A percentile compares a stretch with the other conserved stretches of the same genome.
Conservation (phyloP, 805 yeast species). For the Saccharomycopsis sp. region DNA sequence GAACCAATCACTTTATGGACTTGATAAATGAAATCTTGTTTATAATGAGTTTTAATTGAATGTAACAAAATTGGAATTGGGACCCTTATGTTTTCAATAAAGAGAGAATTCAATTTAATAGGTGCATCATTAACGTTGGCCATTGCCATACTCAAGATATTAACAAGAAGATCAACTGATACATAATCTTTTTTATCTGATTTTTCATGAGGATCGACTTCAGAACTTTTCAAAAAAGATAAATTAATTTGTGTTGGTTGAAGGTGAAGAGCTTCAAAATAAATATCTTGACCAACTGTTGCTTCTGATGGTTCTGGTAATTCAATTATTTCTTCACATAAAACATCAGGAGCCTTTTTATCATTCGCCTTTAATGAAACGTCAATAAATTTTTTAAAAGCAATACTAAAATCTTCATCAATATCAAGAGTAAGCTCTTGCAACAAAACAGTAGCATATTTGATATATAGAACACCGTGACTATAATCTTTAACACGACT, state of each 20-base stretch:
- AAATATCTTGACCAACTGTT: slow-evolving; percentile 58
- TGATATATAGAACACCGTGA: slow-evolving; percentile 83
- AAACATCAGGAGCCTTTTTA: slow-evolving; percentile 33
- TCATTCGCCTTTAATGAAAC: slow-evolving; percentile 70
- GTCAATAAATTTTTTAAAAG: slow-evolving; percentile 69
- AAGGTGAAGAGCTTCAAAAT: slow-evolving; percentile 84
- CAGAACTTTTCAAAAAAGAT: slow-evolving; percentile 85
- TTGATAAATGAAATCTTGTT: slow-evolving; percentile 87
- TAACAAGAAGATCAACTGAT: slow-evolving; percentile 64
- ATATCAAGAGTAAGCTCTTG: slow-evolving; percentile 90
- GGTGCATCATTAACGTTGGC: slow-evolving; percentile 98
- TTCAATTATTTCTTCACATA: slow-evolving; percentile 53
- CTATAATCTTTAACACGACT: slow-evolving; percentile 79
- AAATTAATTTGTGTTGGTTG: slow-evolving; percentile 86
- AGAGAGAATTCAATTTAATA: slow-evolving; percentile 73
- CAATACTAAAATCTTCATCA: slow-evolving; percentile 86
- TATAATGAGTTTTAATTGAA: slow-evolving; percentile 73
- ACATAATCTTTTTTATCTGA: slow-evolving; percentile 55
- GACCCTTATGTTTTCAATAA: slow-evolving; percentile 81
- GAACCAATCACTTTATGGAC: slow-evolving; percentile 89
- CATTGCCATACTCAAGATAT: slow-evolving; percentile 89
- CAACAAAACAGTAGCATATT: slow-evolving; percentile 78
- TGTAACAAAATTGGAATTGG: slow-evolving; percentile 66
- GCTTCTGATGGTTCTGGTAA: slow-evolving; percentile 61
- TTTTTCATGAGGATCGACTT: slow-evolving; percentile 55